These are phyloP conservation scores for Podospora comata DNA, from an alignment of 495 filamentous ascomycete species.

Conservation along the genomic window DNA sequence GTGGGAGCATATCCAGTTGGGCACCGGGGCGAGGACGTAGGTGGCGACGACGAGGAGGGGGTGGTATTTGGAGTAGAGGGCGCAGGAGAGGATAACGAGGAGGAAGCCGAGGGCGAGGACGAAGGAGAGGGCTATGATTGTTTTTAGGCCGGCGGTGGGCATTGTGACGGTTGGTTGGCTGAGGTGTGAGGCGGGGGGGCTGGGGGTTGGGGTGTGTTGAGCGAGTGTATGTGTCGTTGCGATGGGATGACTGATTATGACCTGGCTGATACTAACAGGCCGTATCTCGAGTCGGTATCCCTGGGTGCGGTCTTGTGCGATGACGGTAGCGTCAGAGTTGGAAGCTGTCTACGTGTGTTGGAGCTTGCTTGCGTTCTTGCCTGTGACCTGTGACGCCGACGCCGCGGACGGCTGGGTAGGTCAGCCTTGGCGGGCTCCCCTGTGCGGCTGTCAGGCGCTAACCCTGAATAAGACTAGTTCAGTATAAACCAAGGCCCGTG, in stretches of 20 bases:
- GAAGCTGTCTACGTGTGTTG: constrained; percentile 11
- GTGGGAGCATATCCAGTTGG: constrained; percentile 89
- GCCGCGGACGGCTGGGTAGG: constrained; percentile 2
- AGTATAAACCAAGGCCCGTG: background rate
- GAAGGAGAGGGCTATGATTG: constrained; percentile 98
- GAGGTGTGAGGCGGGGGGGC: constrained; percentile 30
- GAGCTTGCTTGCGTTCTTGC: constrained; percentile 23
- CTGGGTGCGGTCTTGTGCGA: constrained; percentile 8
- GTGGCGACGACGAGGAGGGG: constrained; percentile 92
- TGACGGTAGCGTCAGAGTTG: constrained; percentile 16
- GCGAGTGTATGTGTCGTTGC: background rate
- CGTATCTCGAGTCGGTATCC: background rate
- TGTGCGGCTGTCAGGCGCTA: constrained; percentile 5
- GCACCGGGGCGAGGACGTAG: constrained; percentile 88
- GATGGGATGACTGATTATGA: background rate
- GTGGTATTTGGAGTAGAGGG: constrained; percentile 89
- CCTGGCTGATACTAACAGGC: background rate
- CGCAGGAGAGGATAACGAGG: constrained; percentile 96
- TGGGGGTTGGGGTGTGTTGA: constrained; percentile 17
- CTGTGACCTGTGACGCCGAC: background rate
- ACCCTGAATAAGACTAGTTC: background rate
- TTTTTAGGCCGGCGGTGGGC: constrained; percentile 85
- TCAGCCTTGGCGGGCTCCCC: constrained; percentile 29
- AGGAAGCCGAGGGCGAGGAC: constrained; percentile 99
- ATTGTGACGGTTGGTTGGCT: constrained; percentile 50